These are phyloP conservation scores for Lentithecium fluviatile DNA, from an alignment of 495 filamentous ascomycete species.

Conservation along the genomic window DNA sequence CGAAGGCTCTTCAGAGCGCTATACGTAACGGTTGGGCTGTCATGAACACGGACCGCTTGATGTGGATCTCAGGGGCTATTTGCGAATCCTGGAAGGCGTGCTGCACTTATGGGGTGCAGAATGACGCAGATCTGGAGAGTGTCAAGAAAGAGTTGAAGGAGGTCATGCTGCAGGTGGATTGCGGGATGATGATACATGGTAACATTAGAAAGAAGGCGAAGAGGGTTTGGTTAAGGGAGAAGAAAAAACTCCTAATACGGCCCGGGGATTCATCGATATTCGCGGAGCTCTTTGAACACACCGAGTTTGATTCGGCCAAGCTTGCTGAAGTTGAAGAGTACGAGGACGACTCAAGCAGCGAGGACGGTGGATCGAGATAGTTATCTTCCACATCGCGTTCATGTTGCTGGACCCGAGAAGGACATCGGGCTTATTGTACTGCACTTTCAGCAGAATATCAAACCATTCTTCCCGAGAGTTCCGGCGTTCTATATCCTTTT, in stretches of 20 bases:
- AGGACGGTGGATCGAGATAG: no score
- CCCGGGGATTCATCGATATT: constrained; percentile 24
- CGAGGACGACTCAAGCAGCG: no score
- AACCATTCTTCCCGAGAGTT: no score
- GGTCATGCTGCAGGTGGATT: constrained; percentile 45
- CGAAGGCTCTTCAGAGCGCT: constrained; percentile 55
- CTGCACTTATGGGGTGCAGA: constrained; percentile 30
- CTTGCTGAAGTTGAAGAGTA: no score
- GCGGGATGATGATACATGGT: constrained; percentile 30
- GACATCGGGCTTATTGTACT: no score
- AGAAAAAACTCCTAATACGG: constrained; percentile 14
- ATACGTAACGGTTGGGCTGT: constrained; percentile 75
- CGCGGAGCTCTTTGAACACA: constrained; percentile 13
- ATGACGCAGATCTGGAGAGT: constrained; percentile 27
- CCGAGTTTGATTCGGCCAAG: no score
- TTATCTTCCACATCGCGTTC: no score
- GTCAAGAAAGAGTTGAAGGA: constrained; percentile 53
- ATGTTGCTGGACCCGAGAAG: no score
- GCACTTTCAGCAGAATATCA: no score
- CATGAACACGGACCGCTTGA: constrained; percentile 62
- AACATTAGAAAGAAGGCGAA: constrained; percentile 39
- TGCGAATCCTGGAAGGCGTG: constrained; percentile 65
- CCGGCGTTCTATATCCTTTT: no score
- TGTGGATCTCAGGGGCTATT: constrained; percentile 61
- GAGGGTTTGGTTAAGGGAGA: constrained; percentile 24